phyloP scores from a whole-genome alignment of 2,329 filamentous ascomycete genomes.

The Paraconiothyrium brasiliense region DNA sequence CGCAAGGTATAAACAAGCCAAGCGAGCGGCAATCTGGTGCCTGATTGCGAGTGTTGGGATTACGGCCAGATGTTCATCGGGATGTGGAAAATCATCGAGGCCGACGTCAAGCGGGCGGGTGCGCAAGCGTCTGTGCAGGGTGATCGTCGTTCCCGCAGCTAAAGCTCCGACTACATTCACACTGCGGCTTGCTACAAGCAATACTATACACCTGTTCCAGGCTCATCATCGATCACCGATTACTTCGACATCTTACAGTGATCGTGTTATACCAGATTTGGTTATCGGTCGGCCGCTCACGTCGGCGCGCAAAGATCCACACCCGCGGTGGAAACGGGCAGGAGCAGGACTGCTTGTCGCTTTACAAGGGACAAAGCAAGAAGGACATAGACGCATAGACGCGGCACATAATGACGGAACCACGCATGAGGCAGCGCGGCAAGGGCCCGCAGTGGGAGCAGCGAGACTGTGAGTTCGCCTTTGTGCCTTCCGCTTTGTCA shows the following conservation, averaged over 20 bases:
- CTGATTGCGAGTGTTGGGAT: not conserved
- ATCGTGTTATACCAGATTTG: not conserved
- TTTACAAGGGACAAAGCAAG: not conserved
- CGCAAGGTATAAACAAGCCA: no score
- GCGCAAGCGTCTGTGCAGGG: conserved; percentile 8
- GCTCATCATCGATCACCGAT: not conserved
- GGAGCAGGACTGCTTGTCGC: not conserved
- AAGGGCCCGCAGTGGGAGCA: conserved; percentile 59
- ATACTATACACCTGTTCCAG: not conserved
- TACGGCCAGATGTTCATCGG: conserved; percentile 4
- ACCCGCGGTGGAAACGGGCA: not conserved
- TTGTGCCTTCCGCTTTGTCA: conserved; percentile 16
- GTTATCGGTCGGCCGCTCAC: not conserved
- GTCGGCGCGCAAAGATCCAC: not conserved
- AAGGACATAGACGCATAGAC: not conserved
- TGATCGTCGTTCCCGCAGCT: not conserved
- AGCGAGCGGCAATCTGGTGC: no score
- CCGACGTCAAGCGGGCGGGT: not conserved
- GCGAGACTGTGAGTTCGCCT: conserved; percentile 48
- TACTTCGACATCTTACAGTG: not conserved
- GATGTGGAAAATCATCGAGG: conserved; percentile 21
- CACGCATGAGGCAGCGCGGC: conserved; percentile 57
- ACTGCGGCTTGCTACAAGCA: not conserved
- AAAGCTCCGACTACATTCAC: not conserved
- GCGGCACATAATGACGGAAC: conserved; percentile 55